phyloP scores from a whole-genome alignment of 192 early-diverging fungal species.

The Paraglomus occultum region DNA sequence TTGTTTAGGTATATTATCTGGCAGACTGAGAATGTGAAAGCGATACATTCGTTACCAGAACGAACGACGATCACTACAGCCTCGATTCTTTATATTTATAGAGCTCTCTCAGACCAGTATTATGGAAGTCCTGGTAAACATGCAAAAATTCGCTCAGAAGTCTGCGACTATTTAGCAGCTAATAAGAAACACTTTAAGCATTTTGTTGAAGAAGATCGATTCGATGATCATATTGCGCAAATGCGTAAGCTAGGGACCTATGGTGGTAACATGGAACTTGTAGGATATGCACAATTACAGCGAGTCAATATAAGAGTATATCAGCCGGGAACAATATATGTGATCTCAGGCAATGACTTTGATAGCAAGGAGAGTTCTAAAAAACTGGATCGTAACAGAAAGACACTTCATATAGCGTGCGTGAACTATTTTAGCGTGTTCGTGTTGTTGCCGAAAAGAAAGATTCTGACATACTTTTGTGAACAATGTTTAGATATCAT shows the following conservation, averaged over 20 bases:
- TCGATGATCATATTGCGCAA: constrained; percentile 53
- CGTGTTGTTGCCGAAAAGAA: not conserved
- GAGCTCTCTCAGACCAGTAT: constrained; percentile 69
- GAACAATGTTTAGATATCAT: constrained; percentile 51
- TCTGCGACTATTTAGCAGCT: constrained; percentile 61
- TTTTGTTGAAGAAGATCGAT: constrained; percentile 65
- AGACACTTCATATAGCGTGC: constrained; percentile 28
- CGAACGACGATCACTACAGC: not conserved
- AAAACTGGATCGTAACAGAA: constrained; percentile 25
- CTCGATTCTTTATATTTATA: constrained; percentile 26
- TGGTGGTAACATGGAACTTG: constrained; percentile 74
- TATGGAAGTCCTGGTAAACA: constrained; percentile 61
- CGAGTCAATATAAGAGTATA: constrained; percentile 67
- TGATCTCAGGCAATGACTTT: constrained; percentile 61
- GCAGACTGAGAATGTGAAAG: constrained; percentile 3
- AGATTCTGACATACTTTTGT: not conserved
- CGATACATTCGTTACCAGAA: not conserved
- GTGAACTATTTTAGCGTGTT: not conserved
- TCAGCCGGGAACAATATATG: constrained; percentile 67
- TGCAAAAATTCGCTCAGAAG: constrained; percentile 46
- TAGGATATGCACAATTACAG: constrained; percentile 64
- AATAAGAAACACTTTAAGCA: constrained; percentile 58
- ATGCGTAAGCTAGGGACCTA: constrained; percentile 63
- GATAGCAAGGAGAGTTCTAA: constrained; percentile 31
- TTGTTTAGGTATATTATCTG: constrained; percentile 51